These are phyloP conservation scores for Podila verticillata DNA, from an alignment of 192 early-diverging fungal species.

Conservation along the genomic window DNA sequence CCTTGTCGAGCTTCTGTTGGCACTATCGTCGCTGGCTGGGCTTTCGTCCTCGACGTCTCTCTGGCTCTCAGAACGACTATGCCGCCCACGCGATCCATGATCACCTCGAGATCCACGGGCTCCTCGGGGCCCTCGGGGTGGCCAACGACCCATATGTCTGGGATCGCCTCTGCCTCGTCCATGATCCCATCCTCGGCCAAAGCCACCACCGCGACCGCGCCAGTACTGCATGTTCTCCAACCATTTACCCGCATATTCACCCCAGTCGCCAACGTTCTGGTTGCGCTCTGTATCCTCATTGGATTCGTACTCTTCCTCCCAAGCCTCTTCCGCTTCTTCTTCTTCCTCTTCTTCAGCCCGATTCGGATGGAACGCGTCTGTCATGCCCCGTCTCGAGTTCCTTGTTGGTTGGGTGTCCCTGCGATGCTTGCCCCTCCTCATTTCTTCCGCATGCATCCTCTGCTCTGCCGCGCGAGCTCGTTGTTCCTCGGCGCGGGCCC, in stretches of 20 bases:
- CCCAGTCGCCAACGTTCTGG: neutral
- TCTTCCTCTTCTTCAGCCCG: neutral
- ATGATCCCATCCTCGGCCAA: neutral
- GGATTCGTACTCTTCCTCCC: conserved; percentile 1
- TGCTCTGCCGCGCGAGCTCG: neutral
- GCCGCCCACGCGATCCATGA: neutral
- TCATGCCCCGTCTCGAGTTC: neutral
- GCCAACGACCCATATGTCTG: neutral
- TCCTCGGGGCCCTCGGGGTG: no score
- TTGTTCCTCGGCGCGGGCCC: neutral
- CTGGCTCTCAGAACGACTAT: neutral
- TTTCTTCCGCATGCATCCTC: neutral
- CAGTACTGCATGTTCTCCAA: neutral
- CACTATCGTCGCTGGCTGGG: neutral
- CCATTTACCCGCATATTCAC: neutral
- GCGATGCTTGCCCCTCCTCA: neutral
- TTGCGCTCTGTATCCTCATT: conserved; percentile 1
- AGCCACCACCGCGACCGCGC: neutral
- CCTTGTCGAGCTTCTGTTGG: no score
- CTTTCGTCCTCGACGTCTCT: neutral
- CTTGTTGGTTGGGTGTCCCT: neutral
- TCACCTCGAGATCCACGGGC: no score
- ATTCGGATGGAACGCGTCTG: neutral
- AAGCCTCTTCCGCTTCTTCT: neutral
- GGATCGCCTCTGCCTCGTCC: neutral